Evolutionary conservation across 352 stramenopile genomes (phyloP).

Genomic region (Pythium folliculosum): DNA sequence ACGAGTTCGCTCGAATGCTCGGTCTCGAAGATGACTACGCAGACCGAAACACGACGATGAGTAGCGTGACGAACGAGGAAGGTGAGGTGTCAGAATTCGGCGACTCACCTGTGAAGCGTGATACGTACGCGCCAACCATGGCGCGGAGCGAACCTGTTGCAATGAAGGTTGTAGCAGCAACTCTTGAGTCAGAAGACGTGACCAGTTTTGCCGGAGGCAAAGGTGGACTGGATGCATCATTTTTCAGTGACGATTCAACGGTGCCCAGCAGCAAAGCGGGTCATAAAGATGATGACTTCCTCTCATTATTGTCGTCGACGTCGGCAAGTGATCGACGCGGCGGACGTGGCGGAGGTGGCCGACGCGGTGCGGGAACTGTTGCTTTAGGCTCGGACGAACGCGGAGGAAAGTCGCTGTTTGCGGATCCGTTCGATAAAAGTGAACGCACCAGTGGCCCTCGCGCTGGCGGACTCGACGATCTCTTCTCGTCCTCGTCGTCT

Average conservation of each 20-base stretch:
- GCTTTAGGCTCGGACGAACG: neutral
- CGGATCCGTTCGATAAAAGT: slow-evolving; percentile 26
- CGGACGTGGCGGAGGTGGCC: slow-evolving; percentile 6
- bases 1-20: slow-evolving; percentile 71
- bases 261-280: neutral
- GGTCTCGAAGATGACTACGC: slow-evolving; percentile 47
- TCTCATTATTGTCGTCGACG: slow-evolving; percentile 24
- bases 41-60: neutral
- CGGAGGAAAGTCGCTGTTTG: slow-evolving; percentile 14
- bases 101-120: slow-evolving; percentile 13
- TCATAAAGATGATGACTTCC: slow-evolving; percentile 5
- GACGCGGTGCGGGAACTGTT: neutral
- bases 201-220: neutral
- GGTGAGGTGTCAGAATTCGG: neutral
- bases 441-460: neutral
- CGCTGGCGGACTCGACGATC: slow-evolving; percentile 20
- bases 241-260: slow-evolving; percentile 29
- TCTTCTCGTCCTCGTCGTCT: slow-evolving; percentile 21
- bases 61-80: neutral
- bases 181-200: neutral
- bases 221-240: slow-evolving; percentile 25
- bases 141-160: slow-evolving; percentile 9
- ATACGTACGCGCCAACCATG: neutral
- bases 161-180: slow-evolving; percentile 3
- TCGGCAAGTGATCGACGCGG: slow-evolving; percentile 16